Evolutionary conservation across 768 basidiomycete genomes (phyloP).

Genomic region (Trametes villosa): DNA sequence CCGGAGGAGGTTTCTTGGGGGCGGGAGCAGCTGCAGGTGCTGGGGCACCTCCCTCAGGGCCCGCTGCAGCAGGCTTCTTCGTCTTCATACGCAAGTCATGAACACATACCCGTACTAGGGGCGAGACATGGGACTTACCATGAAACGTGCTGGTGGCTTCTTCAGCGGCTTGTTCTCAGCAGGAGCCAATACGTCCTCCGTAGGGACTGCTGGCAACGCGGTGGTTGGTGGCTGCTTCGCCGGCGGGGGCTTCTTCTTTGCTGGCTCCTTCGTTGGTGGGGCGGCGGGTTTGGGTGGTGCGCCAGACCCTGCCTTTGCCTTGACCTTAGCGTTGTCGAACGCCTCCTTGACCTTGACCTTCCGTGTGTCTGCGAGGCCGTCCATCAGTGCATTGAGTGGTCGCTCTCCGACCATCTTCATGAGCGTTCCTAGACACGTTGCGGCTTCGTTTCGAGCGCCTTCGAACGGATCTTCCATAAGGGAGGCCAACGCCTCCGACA

Average conservation of each 20-base stretch:
- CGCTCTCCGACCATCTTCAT: constrained; percentile 98
- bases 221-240: constrained; percentile 39
- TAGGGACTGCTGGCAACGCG: constrained; percentile 34
- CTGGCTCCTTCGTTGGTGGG: constrained; percentile 33
- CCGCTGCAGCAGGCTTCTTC: constrained; percentile 56
- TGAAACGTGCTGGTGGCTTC: constrained; percentile 56
- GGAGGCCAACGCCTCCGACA: constrained; percentile 74
- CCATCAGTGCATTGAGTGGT: constrained; percentile 84
- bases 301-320: constrained; percentile 71
- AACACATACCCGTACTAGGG: constrained; percentile 4
- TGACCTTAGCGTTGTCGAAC: constrained; percentile 89
- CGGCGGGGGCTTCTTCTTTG: constrained; percentile 42
- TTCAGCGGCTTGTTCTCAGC: constrained; percentile 47
- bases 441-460: constrained; percentile 89
- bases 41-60: constrained; percentile 31
- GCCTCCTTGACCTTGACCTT: constrained; percentile 95
- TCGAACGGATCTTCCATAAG: constrained; percentile 89
- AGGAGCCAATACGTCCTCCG: constrained; percentile 35
- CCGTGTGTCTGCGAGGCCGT: constrained; percentile 82
- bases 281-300: constrained; percentile 49
- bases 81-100: constrained; percentile 28
- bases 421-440: constrained; percentile 81
- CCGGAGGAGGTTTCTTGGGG: constrained; percentile 50
- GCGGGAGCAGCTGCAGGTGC: constrained; percentile 31
- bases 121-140: constrained; percentile 38